Evolutionary conservation across 2,329 filamentous ascomycete genomes (phyloP).

Genomic region (Fusarium begoniae): DNA sequence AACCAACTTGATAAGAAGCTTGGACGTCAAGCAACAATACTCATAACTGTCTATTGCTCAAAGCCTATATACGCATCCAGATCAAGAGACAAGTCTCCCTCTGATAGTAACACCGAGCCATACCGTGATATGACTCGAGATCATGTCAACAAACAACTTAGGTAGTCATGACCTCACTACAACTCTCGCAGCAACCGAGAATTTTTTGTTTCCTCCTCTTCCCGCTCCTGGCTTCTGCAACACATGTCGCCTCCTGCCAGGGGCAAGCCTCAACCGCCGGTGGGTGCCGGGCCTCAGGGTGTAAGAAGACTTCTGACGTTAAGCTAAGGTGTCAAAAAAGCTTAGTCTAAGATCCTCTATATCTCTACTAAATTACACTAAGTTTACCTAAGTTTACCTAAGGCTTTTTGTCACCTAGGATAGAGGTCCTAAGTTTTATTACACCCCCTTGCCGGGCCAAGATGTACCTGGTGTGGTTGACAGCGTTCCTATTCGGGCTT

Average conservation of each 20-base stretch:
- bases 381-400: too few relatives aligned
- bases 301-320: too few relatives aligned
- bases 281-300: slow-evolving; percentile 4
- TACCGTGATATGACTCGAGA: slow-evolving; percentile 13
- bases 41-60: neutral
- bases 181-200: neutral
- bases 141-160: slow-evolving; percentile 2
- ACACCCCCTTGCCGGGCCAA: neutral
- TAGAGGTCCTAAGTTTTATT: too few relatives aligned
- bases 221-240: slow-evolving; percentile 18
- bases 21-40: slow-evolving; percentile 13
- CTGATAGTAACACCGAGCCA: slow-evolving; percentile 6
- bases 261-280: slow-evolving; percentile 31
- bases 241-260: slow-evolving; percentile 19
- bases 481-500: slow-evolving; percentile 27
- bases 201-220: slow-evolving; percentile 5
- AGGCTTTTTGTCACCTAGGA: too few relatives aligned
- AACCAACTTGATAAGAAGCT: slow-evolving; percentile 7
- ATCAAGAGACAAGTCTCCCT: neutral
- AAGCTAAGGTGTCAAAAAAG: too few relatives aligned
- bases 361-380: too few relatives aligned
- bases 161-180: slow-evolving; percentile 6
- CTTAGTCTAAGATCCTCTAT: too few relatives aligned
- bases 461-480: slow-evolving; percentile 25
- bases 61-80: neutral